Base-by-base conservation (phyloP, 176 grass and related monocot genomes). In the Leersia perrieri region DNA sequence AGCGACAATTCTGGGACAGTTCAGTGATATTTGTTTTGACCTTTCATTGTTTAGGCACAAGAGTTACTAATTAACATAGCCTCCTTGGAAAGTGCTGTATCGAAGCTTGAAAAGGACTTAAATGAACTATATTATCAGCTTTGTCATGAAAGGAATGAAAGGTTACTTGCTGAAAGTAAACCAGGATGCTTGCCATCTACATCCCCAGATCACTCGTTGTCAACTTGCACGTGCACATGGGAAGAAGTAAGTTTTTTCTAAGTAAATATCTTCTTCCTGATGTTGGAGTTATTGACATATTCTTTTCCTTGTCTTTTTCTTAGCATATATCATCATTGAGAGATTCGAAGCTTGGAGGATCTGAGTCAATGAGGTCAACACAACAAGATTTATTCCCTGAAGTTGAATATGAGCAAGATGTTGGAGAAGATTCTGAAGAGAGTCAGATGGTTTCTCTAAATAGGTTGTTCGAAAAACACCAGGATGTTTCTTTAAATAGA, bases 271-370 rank as follows among this genome's bases (percentile, higher is more conserved):
- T 36, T 84, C 5, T 74, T 53, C 66, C 78, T 90, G 61, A 75
- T 47, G 15, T 26, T 58, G 25, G 39, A 41, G 71, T 78, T 57
- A n/a, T 28, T 91, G 5, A 80, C 13, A 31, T 35, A 14, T 41
- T 89, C n/a, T 51, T 40, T 89, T 87, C 4, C 31, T 84, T 81
- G 31, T 85, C 44, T 78, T 70, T 83, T 70, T 83, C 38, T 82
- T 75, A 99, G 96, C 91, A 90, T 73, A 99, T 99, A 89, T 95
- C 92, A 28, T 99, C 88, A 3, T 82, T 99, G 58, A 91, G 92
- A 87, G 76, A 86, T 88, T 90, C 87, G 44, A 99, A 95, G 72
- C 93, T 88, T 77, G 90, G 96, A 66, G 89, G 89, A 34, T 87
- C 44, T 34, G 85, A 91, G 85, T 85, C 79, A 40, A 91, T 90